Evolutionary conservation across 139 green algal species (phyloP).

Genomic region (Coelastrella sp.): DNA sequence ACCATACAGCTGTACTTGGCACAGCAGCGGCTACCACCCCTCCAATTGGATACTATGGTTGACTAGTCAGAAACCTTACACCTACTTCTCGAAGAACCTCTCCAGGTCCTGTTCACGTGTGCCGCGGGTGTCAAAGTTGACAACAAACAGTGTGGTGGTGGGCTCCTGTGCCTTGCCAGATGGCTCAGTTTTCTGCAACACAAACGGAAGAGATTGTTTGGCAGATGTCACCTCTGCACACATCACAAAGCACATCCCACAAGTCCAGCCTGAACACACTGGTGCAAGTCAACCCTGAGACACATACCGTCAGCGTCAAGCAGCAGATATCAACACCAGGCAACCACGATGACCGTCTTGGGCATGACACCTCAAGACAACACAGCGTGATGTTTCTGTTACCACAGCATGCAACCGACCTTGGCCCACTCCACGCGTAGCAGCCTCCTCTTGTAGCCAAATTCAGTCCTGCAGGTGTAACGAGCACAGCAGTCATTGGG

Average conservation of each 20-base stretch:
- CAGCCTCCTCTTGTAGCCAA: conserved; percentile 72
- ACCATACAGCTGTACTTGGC: neutral
- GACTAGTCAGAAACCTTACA: too few species aligned
- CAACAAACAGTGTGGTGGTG: conserved; percentile 87
- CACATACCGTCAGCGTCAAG: too few species aligned
- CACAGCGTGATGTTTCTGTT: too few species aligned
- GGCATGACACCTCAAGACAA: too few species aligned
- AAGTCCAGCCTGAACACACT: too few species aligned
- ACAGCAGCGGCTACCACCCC: neutral
- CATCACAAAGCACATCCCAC: too few species aligned
- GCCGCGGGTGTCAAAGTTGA: conserved; percentile 76
- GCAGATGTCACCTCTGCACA: too few species aligned
- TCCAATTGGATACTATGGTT: neutral
- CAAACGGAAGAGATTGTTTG: neutral
- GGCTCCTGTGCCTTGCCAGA: conserved; percentile 55
- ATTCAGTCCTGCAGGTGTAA: conserved; percentile 50
- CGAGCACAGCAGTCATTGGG: neutral
- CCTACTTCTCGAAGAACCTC: conserved; percentile 69
- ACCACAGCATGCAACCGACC: conserved; percentile 48
- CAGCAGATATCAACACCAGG: too few species aligned
- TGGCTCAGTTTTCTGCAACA: conserved; percentile 20
- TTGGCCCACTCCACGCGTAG: conserved; percentile 87
- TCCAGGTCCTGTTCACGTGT: conserved; percentile 80
- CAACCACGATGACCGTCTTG: too few species aligned
- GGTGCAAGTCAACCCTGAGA: too few species aligned